Conservation (phyloP, 768 basidiomycete genomes). For the Postia placenta region DNA sequence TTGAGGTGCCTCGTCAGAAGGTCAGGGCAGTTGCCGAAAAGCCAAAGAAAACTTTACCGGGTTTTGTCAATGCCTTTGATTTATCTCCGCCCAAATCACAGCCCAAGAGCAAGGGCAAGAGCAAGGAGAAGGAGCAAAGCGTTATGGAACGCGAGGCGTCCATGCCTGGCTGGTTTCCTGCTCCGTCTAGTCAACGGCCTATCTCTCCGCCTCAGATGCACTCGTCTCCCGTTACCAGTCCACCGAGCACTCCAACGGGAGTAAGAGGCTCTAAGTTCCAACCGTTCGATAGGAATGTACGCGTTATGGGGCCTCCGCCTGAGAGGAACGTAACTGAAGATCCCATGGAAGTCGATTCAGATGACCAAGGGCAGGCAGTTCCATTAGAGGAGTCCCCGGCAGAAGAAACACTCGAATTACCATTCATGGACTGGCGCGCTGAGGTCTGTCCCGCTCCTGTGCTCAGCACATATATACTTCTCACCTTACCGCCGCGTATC, state of each 20-base stretch:
- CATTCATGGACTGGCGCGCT: slow-evolving; percentile 42
- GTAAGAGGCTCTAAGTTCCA: neutral
- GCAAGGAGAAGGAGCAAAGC: slow-evolving; percentile 10
- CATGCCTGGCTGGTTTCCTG: neutral
- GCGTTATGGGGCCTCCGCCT: no score
- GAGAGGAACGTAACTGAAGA: neutral
- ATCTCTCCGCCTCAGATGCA: neutral
- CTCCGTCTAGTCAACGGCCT: neutral
- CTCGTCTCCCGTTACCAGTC: slow-evolving; percentile 21
- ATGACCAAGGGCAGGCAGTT: slow-evolving; percentile 18
- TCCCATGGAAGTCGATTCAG: slow-evolving; percentile 20
- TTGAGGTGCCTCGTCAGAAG: slow-evolving; percentile 16
- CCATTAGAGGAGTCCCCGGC: slow-evolving; percentile 8
- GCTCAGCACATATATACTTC: no score
- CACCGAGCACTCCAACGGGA: slow-evolving; percentile 6
- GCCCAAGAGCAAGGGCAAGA: slow-evolving; percentile 12
- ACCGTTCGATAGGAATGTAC: no score
- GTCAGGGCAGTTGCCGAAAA: slow-evolving; percentile 12
- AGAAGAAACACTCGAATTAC: slow-evolving; percentile 25
- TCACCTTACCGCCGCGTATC: no score
- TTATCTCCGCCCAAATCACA: slow-evolving; percentile 10
- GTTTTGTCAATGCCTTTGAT: slow-evolving; percentile 22
- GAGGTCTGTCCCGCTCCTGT: no score
- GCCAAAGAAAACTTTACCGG: slow-evolving; percentile 20
- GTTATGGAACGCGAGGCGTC: neutral